These are phyloP conservation scores for Didymella segeticola DNA, from an alignment of 2,329 filamentous ascomycete species.

Conservation along the genomic window DNA sequence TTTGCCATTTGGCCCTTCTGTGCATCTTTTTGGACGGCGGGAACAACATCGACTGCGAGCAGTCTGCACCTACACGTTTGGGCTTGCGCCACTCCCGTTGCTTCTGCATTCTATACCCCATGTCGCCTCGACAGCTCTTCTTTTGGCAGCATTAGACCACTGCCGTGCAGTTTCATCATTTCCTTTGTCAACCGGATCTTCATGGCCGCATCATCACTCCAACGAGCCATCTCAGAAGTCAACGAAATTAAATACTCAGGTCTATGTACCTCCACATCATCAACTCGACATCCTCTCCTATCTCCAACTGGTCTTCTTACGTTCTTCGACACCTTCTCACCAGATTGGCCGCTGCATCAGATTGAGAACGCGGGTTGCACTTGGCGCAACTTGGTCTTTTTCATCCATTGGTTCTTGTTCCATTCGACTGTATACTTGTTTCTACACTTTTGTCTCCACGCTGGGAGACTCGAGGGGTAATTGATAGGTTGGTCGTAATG, in stretches of 20 bases:
- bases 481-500: slow-evolving; percentile 37
- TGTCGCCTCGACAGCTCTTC: slow-evolving; percentile 20
- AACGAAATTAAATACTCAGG: slow-evolving; percentile 42
- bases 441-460: slow-evolving; percentile 35
- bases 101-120: slow-evolving; percentile 44
- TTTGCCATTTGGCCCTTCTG: slow-evolving; percentile 34
- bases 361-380: slow-evolving; percentile 13
- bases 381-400: slow-evolving; percentile 12
- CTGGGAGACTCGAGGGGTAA: slow-evolving; percentile 29
- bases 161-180: slow-evolving; percentile 41
- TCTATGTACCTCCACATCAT: slow-evolving; percentile 39
- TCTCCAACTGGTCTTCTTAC: slow-evolving; percentile 24
- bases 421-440: slow-evolving; percentile 21
- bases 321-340: slow-evolving; percentile 26
- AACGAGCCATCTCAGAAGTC: slow-evolving; percentile 38
- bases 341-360: slow-evolving; percentile 24
- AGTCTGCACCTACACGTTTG: slow-evolving; percentile 26
- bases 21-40: slow-evolving; percentile 36
- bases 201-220: slow-evolving; percentile 28
- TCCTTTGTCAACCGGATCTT: slow-evolving; percentile 47
- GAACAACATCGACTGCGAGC: slow-evolving; percentile 26
- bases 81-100: slow-evolving; percentile 31
- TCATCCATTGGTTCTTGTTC: slow-evolving; percentile 12
- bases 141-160: slow-evolving; percentile 35
- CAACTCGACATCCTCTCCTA: slow-evolving; percentile 30